A percentile compares a stretch with the other conserved stretches of the same genome.
Conservation (phyloP, 352 stramenopile genomes). For the Pythium guiyangense region DNA sequence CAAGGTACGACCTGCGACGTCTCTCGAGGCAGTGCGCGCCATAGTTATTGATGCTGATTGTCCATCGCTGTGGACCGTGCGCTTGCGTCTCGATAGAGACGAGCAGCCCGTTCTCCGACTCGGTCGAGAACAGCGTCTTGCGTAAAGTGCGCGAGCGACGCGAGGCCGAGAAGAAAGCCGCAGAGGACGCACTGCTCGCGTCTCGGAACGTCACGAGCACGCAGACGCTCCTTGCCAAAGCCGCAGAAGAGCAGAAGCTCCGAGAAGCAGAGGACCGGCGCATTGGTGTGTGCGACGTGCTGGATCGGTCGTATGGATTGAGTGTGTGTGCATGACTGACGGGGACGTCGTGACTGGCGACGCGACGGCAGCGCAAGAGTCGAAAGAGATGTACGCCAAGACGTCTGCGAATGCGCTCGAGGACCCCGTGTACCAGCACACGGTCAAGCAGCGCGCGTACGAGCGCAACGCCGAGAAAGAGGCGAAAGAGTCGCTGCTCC, state of each 20-base stretch:
- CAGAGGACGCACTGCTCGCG: conserved; percentile 29
- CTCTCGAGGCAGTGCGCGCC: too few relatives aligned
- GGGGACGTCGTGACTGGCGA: not conserved
- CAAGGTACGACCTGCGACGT: not conserved
- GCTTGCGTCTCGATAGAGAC: too few relatives aligned
- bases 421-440: conserved; percentile 47
- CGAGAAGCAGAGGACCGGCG: conserved; percentile 36
- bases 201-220: conserved; percentile 32
- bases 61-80: too few relatives aligned
- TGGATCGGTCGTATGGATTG: too few relatives aligned
- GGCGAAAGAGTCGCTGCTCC: conserved; percentile 23
- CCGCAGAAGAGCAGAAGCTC: conserved; percentile 37
- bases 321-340: too few relatives aligned
- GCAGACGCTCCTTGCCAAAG: conserved; percentile 42
- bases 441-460: conserved; percentile 42
- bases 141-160: conserved; percentile 30
- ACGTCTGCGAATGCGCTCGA: conserved; percentile 33
- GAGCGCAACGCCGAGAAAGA: conserved; percentile 18
- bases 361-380: conserved; percentile 19
- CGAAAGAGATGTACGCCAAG: conserved; percentile 30
- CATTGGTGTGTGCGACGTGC: conserved; percentile 5
- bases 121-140: conserved; percentile 24
- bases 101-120: conserved; percentile 1
- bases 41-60: too few relatives aligned
- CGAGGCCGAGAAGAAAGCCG: conserved; percentile 34